Conservation (phyloP, 2,329 filamentous ascomycete genomes). For the Hirsutella thompsonii region DNA sequence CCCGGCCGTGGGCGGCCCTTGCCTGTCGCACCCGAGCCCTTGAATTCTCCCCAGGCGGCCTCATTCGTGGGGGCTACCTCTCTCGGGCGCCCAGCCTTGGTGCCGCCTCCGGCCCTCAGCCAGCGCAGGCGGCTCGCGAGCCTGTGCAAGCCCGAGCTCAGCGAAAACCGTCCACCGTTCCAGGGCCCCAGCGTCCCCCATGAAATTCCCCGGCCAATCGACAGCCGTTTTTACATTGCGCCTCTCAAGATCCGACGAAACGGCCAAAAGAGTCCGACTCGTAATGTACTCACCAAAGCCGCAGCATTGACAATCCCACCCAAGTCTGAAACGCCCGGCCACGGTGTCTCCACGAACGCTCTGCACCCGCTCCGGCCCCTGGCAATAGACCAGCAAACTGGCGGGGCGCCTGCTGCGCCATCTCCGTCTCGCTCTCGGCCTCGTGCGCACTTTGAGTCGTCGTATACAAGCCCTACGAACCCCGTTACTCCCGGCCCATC, state of each 20-base stretch:
- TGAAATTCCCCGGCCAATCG: slow-evolving; percentile 49
- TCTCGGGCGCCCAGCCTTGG: neutral
- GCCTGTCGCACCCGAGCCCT: neutral
- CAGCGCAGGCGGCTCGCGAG: slow-evolving; percentile 19
- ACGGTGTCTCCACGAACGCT: slow-evolving; percentile 12
- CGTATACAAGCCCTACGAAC: slow-evolving; percentile 8
- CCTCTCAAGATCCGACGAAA: slow-evolving; percentile 44
- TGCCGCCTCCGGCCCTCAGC: slow-evolving; percentile 15
- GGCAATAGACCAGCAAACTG: slow-evolving; percentile 14
- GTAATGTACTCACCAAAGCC: slow-evolving; percentile 6
- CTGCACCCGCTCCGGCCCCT: slow-evolving; percentile 11
- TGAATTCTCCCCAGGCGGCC: neutral
- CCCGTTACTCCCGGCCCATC: neutral
- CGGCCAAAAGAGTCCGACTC: slow-evolving; percentile 27
- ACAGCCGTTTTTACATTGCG: slow-evolving; percentile 42
- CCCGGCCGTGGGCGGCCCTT: too few relatives aligned
- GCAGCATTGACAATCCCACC: slow-evolving; percentile 13
- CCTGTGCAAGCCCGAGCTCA: slow-evolving; percentile 21
- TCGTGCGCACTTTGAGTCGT: slow-evolving; percentile 19
- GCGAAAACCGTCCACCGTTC: slow-evolving; percentile 48
- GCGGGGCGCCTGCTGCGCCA: neutral
- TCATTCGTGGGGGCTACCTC: neutral
- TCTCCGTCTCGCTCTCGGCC: slow-evolving; percentile 5
- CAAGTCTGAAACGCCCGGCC: slow-evolving; percentile 20
- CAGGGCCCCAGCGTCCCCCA: slow-evolving; percentile 59